These are phyloP conservation scores for Mortierella sp. DNA, from an alignment of 371 early-diverging fungal genomes.

Conservation along the genomic window DNA sequence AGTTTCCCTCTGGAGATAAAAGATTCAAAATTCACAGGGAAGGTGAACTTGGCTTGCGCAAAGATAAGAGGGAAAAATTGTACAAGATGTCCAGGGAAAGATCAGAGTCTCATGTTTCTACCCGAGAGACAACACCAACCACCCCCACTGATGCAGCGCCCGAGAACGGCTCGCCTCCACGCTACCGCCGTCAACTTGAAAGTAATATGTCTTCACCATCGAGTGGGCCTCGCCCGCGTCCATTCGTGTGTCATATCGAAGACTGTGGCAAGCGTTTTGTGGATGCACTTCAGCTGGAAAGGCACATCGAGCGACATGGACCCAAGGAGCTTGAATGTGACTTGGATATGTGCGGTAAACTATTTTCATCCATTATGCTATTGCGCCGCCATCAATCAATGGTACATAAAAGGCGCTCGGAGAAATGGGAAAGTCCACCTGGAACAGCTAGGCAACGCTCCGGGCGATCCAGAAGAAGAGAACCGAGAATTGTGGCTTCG, in stretches of 20 bases:
- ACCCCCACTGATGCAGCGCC: conserved; percentile 20
- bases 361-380: conserved; percentile 48
- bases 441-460: conserved; percentile 40
- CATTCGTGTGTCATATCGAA: conserved; percentile 47
- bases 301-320: conserved; percentile 51
- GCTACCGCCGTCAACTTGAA: conserved; percentile 16
- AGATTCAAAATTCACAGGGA: conserved; percentile 17
- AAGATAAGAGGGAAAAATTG: conserved; percentile 21
- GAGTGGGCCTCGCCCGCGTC: conserved; percentile 32
- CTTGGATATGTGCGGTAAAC: conserved; percentile 50
- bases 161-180: conserved; percentile 29
- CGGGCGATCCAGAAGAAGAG: conserved; percentile 44
- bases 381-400: conserved; percentile 54
- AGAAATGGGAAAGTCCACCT: conserved; percentile 54
- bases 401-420: conserved; percentile 55
- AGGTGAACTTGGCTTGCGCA: not conserved
- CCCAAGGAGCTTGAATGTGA: conserved; percentile 56
- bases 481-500: conserved; percentile 49
- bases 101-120: conserved; percentile 33
- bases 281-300: conserved; percentile 50
- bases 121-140: conserved; percentile 44
- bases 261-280: conserved; percentile 56
- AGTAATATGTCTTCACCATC: conserved; percentile 31
- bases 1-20: conserved; percentile 16
- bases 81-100: conserved; percentile 25